A percentile compares a stretch with the other conserved stretches of the same genome.
These are phyloP conservation scores for Boletus reticuloceps DNA, from an alignment of 768 basidiomycete species.

Conservation along the genomic window DNA sequence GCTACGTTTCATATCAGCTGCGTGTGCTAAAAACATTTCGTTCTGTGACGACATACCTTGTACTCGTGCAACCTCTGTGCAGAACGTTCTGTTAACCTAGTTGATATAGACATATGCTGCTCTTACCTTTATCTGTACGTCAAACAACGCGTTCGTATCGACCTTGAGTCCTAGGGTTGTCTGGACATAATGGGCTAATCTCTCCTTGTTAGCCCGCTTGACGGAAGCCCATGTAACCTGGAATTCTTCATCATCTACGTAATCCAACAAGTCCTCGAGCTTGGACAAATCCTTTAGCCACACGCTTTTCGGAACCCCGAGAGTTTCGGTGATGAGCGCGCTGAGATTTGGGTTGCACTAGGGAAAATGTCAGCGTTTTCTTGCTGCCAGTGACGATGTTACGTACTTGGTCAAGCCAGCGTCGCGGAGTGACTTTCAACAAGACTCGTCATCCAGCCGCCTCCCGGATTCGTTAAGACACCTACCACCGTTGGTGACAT, in stretches of 20 bases:
- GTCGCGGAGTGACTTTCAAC: conserved; percentile 75
- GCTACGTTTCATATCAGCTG: conserved; percentile 38
- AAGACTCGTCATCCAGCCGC: not conserved
- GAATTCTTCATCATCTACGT: conserved; percentile 73
- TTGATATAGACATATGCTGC: not conserved
- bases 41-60: conserved; percentile 47
- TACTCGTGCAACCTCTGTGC: conserved; percentile 86
- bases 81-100: not conserved
- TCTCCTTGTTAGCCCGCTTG: conserved; percentile 89
- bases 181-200: conserved; percentile 76
- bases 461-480: conserved; percentile 7
- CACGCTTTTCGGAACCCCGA: conserved; percentile 66
- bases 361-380: not conserved
- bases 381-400: not conserved
- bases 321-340: conserved; percentile 77
- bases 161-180: conserved; percentile 65
- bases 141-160: conserved; percentile 79
- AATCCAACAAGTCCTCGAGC: conserved; percentile 74
- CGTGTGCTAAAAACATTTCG: not conserved
- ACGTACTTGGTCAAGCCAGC: conserved; percentile 80
- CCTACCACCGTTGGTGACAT: conserved; percentile 92
- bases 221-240: conserved; percentile 77
- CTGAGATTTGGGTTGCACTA: conserved; percentile 88
- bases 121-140: conserved; percentile 83
- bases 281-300: conserved; percentile 86